Conservation (phyloP, 495 filamentous ascomycete genomes). For the Podospora fimiseda region DNA sequence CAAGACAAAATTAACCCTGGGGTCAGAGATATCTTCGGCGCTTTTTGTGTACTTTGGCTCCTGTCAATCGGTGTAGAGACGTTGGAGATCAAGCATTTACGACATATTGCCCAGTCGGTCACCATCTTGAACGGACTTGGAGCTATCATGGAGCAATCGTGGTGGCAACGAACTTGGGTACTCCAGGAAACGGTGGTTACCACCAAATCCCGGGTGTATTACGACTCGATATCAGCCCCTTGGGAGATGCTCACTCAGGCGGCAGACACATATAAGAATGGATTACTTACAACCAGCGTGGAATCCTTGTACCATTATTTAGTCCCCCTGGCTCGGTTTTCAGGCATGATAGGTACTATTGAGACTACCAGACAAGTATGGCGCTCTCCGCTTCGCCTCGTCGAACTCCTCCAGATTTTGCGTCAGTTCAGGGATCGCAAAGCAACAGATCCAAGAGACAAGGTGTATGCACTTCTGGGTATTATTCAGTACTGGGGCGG, state of each 20-base stretch:
- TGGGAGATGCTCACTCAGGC: slow-evolving; percentile 13
- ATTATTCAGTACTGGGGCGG: slow-evolving; percentile 19
- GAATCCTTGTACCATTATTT: slow-evolving; percentile 11
- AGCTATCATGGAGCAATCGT: slow-evolving; percentile 11
- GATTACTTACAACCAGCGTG: slow-evolving; percentile 1
- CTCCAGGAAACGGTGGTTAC: slow-evolving; percentile 15
- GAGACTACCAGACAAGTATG: slow-evolving; percentile 12
- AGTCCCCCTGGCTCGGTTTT: slow-evolving; percentile 6
- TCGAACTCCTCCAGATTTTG: slow-evolving; percentile 14
- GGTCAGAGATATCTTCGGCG: too few relatives aligned
- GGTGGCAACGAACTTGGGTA: slow-evolving; percentile 16
- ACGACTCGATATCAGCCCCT: slow-evolving; percentile 9
- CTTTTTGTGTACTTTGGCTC: slow-evolving; percentile 12
- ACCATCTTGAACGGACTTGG: slow-evolving; percentile 12
- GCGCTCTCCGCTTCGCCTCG: slow-evolving; percentile 1
- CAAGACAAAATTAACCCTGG: too few relatives aligned
- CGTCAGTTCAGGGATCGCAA: slow-evolving; percentile 14
- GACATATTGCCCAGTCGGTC: slow-evolving; percentile 10
- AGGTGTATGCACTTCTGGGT: slow-evolving; percentile 22
- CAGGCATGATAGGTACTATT: slow-evolving; percentile 14
- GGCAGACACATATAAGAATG: slow-evolving; percentile 7
- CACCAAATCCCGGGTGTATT: slow-evolving; percentile 5
- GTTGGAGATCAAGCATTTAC: slow-evolving; percentile 8
- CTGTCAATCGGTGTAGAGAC: slow-evolving; percentile 8
- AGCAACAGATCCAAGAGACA: slow-evolving; percentile 22